Evolutionary conservation across 768 basidiomycete species (phyloP), one percentile per base, ranked within the genome.

Genomic region (Hydnum rufescens): DNA sequence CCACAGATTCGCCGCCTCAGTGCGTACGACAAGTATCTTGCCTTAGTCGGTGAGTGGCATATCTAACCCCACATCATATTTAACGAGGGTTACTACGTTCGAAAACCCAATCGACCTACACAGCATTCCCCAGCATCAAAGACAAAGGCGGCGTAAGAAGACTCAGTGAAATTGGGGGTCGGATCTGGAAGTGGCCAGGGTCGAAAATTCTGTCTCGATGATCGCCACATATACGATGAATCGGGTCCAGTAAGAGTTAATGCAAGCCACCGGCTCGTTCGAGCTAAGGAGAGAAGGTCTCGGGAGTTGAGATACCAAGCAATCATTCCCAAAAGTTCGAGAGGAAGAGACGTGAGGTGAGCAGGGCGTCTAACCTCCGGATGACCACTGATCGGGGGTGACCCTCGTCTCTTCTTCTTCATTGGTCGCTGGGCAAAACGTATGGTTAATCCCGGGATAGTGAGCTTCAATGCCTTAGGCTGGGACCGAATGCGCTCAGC

Each of bases 231-330:
- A 23, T 46, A 46, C 8, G 53, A n/a, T 16, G 54, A 26, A 16
- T 46, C 42, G 23, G 32, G 53, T 19, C 53, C 39, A 8, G 32
- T 48, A 22, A 55, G 42, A 19, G 54, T 55, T 23, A 26, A 28
- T 30, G 52, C 53, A 6, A 55, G 32, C 54, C 54, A 55, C 28
- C 32, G 29, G 43, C 42, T 42, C 13, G 53, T 48, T 16, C 54
- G 26, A 19, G 54, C 34, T 6, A 55, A 19, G n/a, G 26, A 32
- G 0, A 55, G 42, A 23, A 55, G 28, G 4, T 54, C 31, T 46
- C 31, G 54, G 5, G 46, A 19, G 19, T 36, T 32, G 26, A 32
- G 1, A 26, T 55, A 55, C 23, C 39, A 42, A 26, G 48, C 31
- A n/a, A 55, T 44, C 54, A 53, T 23, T 42, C 8, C 34, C 16